Base-by-base conservation (phyloP, 352 stramenopile genomes). In the Globisporangium irregulare region DNA sequence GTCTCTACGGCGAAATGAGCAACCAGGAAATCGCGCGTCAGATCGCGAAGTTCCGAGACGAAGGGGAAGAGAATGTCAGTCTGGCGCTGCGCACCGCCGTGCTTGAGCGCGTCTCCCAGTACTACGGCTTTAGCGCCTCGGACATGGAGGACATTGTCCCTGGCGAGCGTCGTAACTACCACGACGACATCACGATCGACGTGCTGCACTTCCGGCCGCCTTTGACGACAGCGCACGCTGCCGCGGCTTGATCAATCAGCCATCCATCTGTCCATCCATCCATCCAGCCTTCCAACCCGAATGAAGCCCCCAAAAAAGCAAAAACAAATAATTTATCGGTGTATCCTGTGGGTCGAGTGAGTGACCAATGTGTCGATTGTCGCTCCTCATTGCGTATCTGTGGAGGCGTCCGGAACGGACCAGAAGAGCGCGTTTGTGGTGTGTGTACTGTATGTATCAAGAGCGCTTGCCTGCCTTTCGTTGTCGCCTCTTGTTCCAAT, bases 111-210 rank as follows among this genome's bases (percentile, higher is more conserved):
- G 81, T 90, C 51, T 80, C 82, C 4, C 75, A 74, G 34, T 79
- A 86, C 27, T 90, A 87, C 56, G 80, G 80, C 53, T 78, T 84
- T 10, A 83, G 70, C 32, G 61, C 65, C 2, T 54, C 63, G 24
- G 80, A 90, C 55, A 68, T 90, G 66, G 80, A 81, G 59, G 72
- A 84, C 55, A 82, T 90, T 57, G 68, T 75, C 9, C 82, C 82
- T 2, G 82, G 82, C 15, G 77, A 90, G 59, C 80, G 82, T 12
- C 73, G 82, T 56, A 81, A 87, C 64, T 90, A 89, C 69, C 82
- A 90, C 67, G 82, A 90, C 46, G 82, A 90, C 69, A 90, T 90
- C 61, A 90, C 82, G 20, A 89, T 90, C 64, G 82, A 90, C 57
- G 78, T 90, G 65, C 53, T 90, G 59, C 82, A 90, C 70, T 89